Base-by-base conservation (phyloP, 306 rosid species). In the Oemleria cerasiformis region DNA sequence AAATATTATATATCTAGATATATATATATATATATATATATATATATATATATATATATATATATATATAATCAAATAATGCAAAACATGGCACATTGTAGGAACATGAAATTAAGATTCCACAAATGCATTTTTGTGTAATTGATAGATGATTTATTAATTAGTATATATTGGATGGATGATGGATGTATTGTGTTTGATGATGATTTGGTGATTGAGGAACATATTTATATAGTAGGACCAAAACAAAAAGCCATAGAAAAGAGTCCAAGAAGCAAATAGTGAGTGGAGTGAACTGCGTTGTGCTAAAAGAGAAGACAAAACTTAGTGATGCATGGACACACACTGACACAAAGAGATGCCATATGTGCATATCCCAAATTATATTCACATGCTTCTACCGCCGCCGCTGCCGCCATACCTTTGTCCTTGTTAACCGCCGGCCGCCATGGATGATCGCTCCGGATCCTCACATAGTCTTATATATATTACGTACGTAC, bases 381-480 rank as follows among this genome's bases (percentile, higher is more conserved):
- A 59, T 25, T 49, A 23, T 15, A n/a, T n/a, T 36, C 44, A 68
- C 84, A 68, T 76, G 84, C 43, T n/a, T n/a, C n/a, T n/a, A n/a
- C n/a, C n/a, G n/a, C n/a, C n/a, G n/a, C n/a, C n/a, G n/a, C n/a
- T 60, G 16, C 68, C 42, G 30, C 19, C 63, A 58, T 60, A 13
- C 23, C 13, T 34, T 8, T 55, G 73, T 58, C 53, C 63, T 72
- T 71, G 41, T 75, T 54, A 66, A n/a, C n/a, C n/a, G n/a, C n/a
- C n/a, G n/a, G n/a, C n/a, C n/a, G n/a, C n/a, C n/a, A n/a, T n/a
- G n/a, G n/a, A n/a, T n/a, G n/a, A n/a, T n/a, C n/a, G n/a, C n/a
- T n/a, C n/a, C n/a, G n/a, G n/a, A n/a, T n/a, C n/a, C n/a, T n/a
- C n/a, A n/a, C n/a, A n/a, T n/a, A n/a, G n/a, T n/a, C n/a, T n/a